Base-by-base conservation (phyloP, 1,284 basidiomycete species). In the Cryptococcus depauperatus region DNA sequence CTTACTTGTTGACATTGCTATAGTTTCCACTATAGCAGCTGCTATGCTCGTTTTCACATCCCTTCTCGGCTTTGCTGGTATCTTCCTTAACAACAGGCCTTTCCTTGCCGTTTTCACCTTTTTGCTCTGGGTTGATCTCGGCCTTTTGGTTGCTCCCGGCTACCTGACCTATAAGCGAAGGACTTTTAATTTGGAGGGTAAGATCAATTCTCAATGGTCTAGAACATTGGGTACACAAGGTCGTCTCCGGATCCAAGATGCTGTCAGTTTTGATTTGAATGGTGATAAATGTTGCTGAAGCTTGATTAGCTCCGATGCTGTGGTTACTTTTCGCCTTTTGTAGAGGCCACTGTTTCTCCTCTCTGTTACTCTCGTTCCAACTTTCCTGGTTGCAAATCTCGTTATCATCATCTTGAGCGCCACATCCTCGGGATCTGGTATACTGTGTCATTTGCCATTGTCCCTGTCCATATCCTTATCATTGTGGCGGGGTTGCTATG, bases 101-200 rank as follows among this genome's bases (percentile, higher is more conserved):
- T 77, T 85, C 58, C 76, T 86, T 49, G 81, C 83, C 5, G 72
- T 81, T 40, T 86, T 85, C 71, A 74, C 78, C 3, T 59, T 85
- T 33, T 74, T 86, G 13, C 77, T 85, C 44, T 85, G 83, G 81
- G 76, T 80, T 33, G 75, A 76, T 11, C 72, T 84, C 63, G 75
- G 71, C 34, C 73, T 82, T 56, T 72, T 84, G 54, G 73, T 81
- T 48, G 70, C 77, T 0, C 82, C 82, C 1, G 82, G 82, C 2
- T 85, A 85, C 68, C 64, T 82, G 43, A 78, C 81, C 26, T 85
- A 83, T 73, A 80, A 79, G 60, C 72, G 74, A 14, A 73, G 73
- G 41, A 73, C 75, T 1, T 82, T 84, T 74, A 83, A 84, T 59
- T 74, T 85, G 38, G 81, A 83, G 59, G 82, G 80, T 39, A 84